Conservation (phyloP, 208 protist species). For the Vickermania spadyakhi region DNA sequence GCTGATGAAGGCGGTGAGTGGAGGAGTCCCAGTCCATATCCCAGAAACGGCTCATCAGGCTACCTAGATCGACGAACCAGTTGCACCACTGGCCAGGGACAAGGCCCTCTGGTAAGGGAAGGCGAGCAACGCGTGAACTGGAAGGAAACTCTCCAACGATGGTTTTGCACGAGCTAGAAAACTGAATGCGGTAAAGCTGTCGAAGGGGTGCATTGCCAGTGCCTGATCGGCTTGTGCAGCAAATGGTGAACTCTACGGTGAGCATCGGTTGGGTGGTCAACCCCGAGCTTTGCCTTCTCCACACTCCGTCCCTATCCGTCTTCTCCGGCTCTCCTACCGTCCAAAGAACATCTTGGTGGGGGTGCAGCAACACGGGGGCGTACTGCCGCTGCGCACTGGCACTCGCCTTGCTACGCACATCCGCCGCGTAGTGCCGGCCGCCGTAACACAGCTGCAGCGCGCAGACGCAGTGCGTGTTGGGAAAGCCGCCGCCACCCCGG, state of each 20-base stretch:
- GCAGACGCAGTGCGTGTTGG: slow-evolving; percentile 24
- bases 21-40: slow-evolving; percentile 1
- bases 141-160: background rate
- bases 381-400: slow-evolving; percentile 17
- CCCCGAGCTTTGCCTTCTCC: too few species aligned
- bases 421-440: slow-evolving; percentile 5
- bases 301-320: too few species aligned
- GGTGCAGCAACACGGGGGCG: slow-evolving; percentile 30
- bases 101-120: slow-evolving; percentile 3
- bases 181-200: background rate
- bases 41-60: slow-evolving; percentile 21
- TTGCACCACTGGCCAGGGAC: slow-evolving; percentile 46
- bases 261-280: too few species aligned
- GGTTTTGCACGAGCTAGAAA: background rate
- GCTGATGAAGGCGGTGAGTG: slow-evolving; percentile 12
- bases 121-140: background rate
- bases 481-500: background rate
- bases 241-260: background rate
- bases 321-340: background rate
- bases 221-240: background rate
- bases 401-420: slow-evolving; percentile 17
- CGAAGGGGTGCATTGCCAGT: too few species aligned
- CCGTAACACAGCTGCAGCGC: slow-evolving; percentile 49
- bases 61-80: slow-evolving; percentile 46
- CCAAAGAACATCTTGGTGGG: background rate